Percentiles rank a stretch among this genome's conserved stretches.
Conservation (phyloP, 1,284 basidiomycete species). For the Xanthoconium separans region DNA sequence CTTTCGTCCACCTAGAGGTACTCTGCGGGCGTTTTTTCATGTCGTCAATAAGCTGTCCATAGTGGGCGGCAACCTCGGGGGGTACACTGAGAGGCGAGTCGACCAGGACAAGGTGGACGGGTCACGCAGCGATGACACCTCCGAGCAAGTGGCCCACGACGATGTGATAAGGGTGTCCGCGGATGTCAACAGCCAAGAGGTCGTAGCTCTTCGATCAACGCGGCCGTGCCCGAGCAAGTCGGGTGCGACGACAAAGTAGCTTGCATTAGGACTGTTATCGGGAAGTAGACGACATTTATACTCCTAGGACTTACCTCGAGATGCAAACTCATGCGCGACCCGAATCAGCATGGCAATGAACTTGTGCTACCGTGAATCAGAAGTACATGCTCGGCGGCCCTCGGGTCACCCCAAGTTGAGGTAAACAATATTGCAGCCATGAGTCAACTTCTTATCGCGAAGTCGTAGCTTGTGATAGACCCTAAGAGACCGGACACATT, state of each 20-base stretch:
- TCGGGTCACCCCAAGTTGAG: slow-evolving; percentile 17
- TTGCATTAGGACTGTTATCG: slow-evolving; percentile 1
- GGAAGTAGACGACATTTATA: too few species aligned
- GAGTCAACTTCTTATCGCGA: neutral
- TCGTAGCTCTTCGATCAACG: slow-evolving; percentile 12
- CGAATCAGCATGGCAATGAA: slow-evolving; percentile 7
- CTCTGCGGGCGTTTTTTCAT: neutral
- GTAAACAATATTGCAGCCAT: neutral
- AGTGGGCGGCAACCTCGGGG: neutral
- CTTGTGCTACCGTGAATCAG: slow-evolving; percentile 16
- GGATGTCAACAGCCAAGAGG: neutral
- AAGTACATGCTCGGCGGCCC: slow-evolving; percentile 16
- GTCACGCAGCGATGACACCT: slow-evolving; percentile 4
- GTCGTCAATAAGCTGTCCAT: neutral
- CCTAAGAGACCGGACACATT: too few species aligned
- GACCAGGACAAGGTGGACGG: slow-evolving; percentile 8
- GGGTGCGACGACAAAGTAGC: slow-evolving; percentile 19
- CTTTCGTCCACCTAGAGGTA: neutral
- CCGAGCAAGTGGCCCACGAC: slow-evolving; percentile 24
- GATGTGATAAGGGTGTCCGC: slow-evolving; percentile 3
- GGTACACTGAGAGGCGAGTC: slow-evolving; percentile 8
- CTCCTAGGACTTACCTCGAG: slow-evolving; percentile 6
- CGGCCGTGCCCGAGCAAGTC: slow-evolving; percentile 23
- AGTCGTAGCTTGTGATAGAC: neutral
- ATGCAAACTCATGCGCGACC: slow-evolving; percentile 9